Base-by-base conservation (phyloP, 192 early-diverging fungal species). In the Phycomyces nitens region DNA sequence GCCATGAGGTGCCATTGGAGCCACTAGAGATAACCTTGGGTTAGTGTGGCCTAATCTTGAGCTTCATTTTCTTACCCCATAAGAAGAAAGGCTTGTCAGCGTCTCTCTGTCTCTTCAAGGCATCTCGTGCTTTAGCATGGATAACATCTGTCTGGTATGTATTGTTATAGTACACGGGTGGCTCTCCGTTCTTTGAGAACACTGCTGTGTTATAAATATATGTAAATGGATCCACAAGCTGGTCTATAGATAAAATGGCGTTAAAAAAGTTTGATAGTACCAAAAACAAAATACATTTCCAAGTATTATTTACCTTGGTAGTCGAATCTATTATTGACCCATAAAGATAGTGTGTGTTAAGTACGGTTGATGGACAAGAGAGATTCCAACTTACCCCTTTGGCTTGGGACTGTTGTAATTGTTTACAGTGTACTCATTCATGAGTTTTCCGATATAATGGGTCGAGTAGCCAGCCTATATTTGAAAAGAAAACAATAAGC, bases 391-490 rank as follows among this genome's bases (percentile, higher is more conserved):
- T 34, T 34, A 80, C 24, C 75, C 80, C 56, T 59, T 64, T 15
- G 75, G 77, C 3, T 52, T 40, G 47, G 66, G 66, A 4, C 50
- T 70, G 41, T 78, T 43, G 44, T 70, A 66, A 53, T 82, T 82
- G 24, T 56, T 62, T 15, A 72, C 47, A 8, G 60, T 24, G 15
- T 68, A 67, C 7, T 77, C 81, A 65, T 87, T 86, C 64, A 87
- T 80, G 47, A 89, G 76, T 53, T 89, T 89, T n/a, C 87, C 87
- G 53, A 85, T 83, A 58, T 84, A 87, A 63, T 86, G 74, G 43
- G 84, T 89, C 29, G 69, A 70, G 59, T 89, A 89, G 16, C 86
- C 86, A 12, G 74, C 72, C 43, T 62, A 20, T 56, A n/a, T n/a
- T n/a, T n/a, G n/a, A 49, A 61, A 54, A 38, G 16, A 58, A 24